A percentile compares a stretch with the other conserved stretches of the same genome.
Conservation (phyloP, 441 rosid species). For the Daphne laureola region DNA sequence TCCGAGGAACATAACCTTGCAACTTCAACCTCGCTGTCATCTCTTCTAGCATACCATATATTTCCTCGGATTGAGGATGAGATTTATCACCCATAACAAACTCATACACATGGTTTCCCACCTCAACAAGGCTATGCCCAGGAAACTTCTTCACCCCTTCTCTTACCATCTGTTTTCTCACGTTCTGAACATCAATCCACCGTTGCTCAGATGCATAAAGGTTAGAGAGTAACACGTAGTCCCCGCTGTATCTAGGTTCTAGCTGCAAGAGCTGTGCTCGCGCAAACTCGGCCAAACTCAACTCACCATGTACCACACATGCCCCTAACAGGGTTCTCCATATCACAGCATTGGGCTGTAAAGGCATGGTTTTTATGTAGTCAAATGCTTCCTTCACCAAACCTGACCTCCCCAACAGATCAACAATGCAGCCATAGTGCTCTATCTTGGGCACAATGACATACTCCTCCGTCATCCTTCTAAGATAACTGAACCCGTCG, state of each 20-base stretch:
- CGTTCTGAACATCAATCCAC: constrained; percentile 53
- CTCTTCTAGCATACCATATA: constrained; percentile 45
- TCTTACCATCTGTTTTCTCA: constrained; percentile 46
- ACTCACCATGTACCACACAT: constrained; percentile 49
- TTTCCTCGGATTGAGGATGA: constrained; percentile 43
- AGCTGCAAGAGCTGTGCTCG: constrained; percentile 34
- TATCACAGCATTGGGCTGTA: constrained; percentile 56
- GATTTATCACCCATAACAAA: constrained; percentile 60
- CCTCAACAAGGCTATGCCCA: constrained; percentile 59
- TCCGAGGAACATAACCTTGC: constrained; percentile 55
- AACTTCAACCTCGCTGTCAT: constrained; percentile 43
- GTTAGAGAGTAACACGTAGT: constrained; percentile 70
- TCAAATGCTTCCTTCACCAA: constrained; percentile 46
- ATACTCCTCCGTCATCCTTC: constrained; percentile 47
- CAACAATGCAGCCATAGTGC: constrained; percentile 83
- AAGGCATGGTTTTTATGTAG: constrained; percentile 43
- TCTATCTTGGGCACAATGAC: constrained; percentile 54
- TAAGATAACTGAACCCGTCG: constrained; percentile 58
- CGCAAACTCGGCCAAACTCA: constrained; percentile 49
- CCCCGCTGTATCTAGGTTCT: constrained; percentile 67
- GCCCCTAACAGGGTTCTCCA: constrained; percentile 79
- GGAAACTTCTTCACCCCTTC: constrained; percentile 61
- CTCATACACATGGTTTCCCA: constrained; percentile 54
- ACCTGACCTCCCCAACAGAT: constrained; percentile 74
- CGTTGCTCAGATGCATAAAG: constrained; percentile 67